phyloP scores from a whole-genome alignment of 1,284 basidiomycete genomes.

The Vanrija sp. region DNA sequence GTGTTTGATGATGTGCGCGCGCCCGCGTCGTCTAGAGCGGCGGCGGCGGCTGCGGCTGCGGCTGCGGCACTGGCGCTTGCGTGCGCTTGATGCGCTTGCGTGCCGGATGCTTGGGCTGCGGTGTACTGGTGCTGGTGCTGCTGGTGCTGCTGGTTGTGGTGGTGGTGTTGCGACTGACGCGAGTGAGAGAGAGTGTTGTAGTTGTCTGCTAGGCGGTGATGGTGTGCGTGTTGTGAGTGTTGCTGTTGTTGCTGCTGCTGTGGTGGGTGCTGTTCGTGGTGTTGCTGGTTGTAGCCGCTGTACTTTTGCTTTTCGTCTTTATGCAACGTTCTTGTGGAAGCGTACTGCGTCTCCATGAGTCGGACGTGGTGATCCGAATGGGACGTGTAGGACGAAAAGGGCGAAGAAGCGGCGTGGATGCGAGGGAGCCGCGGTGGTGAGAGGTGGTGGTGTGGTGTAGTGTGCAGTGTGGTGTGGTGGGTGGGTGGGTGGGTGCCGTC shows the following conservation, averaged over 20 bases:
- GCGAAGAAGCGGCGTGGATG: not conserved
- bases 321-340: not conserved
- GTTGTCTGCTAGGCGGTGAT: too few species aligned
- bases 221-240: too few species aligned
- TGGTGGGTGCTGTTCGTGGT: not conserved
- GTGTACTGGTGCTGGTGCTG: not conserved
- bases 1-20: not conserved
- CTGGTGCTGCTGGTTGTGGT: not conserved
- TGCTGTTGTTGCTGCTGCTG: not conserved
- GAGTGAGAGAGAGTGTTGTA: not conserved
- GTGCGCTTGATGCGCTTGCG: not conserved
- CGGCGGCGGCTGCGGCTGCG: not conserved
- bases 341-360: slow-evolving; percentile 6
- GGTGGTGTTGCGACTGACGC: not conserved
- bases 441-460: not conserved
- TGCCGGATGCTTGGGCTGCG: not conserved
- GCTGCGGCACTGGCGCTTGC: not conserved
- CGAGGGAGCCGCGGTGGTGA: not conserved
- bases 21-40: not conserved
- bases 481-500: too few species aligned
- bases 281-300: not conserved
- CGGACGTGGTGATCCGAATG: not conserved
- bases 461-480: not conserved
- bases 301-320: not conserved
- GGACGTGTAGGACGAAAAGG: not conserved